Percentiles rank a stretch among this genome's conserved stretches.
phyloP scores from a whole-genome alignment of 2,329 filamentous ascomycete species.

The Setomelanomma holmii region DNA sequence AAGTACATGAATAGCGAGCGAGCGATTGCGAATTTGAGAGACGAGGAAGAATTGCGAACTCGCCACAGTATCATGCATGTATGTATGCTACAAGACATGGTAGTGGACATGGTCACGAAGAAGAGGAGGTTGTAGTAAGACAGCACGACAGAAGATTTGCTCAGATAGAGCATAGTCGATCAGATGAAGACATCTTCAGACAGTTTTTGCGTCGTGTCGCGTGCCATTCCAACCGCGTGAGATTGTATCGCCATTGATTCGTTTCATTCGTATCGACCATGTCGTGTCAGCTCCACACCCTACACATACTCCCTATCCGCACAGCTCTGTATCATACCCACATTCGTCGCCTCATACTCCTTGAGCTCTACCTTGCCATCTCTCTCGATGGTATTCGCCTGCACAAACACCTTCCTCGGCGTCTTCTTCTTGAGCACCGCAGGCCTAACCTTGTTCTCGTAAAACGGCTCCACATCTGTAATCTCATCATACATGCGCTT shows the following conservation, averaged over 20 bases:
- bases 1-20: no score
- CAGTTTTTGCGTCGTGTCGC: no score
- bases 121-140: no score
- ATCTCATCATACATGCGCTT: slow-evolving; percentile 82
- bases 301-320: slow-evolving; percentile 47
- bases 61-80: neutral
- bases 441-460: slow-evolving; percentile 78
- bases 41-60: neutral
- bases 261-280: neutral
- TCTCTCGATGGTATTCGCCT: slow-evolving; percentile 80
- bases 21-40: no score
- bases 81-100: neutral
- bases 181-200: neutral
- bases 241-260: neutral
- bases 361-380: slow-evolving; percentile 67
- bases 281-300: neutral
- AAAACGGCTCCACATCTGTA: slow-evolving; percentile 85
- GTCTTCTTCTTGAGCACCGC: slow-evolving; percentile 79
- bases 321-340: slow-evolving; percentile 68
- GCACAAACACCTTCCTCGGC: slow-evolving; percentile 90
- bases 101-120: no score
- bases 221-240: no score
- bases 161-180: neutral
- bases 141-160: neutral
- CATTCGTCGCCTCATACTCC: slow-evolving; percentile 83